Conservation (phyloP, 1,284 basidiomycete genomes). For the Pseudozyma pruni region DNA sequence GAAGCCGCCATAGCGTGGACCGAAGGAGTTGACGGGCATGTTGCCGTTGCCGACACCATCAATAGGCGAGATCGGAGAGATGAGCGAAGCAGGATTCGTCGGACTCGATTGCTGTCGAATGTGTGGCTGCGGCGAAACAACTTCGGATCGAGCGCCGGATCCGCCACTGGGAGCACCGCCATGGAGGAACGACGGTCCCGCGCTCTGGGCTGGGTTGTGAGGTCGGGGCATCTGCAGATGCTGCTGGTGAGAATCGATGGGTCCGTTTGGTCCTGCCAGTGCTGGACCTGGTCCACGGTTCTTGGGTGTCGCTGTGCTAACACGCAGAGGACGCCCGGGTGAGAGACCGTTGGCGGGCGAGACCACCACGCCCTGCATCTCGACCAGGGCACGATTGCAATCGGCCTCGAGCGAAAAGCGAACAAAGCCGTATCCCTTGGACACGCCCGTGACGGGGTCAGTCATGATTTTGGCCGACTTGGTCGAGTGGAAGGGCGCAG, state of each 20-base stretch:
- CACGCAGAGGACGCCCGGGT: slow-evolving; percentile 56
- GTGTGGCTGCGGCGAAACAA: slow-evolving; percentile 40
- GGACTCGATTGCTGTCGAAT: slow-evolving; percentile 28
- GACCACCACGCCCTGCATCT: slow-evolving; percentile 61
- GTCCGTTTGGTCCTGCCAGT: slow-evolving; percentile 9
- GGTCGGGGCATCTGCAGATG: slow-evolving; percentile 47
- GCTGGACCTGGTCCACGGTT: slow-evolving; percentile 35
- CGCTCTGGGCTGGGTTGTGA: slow-evolving; percentile 36
- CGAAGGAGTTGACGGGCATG: slow-evolving; percentile 23
- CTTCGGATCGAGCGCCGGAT: slow-evolving; percentile 18
- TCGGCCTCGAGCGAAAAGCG: slow-evolving; percentile 58
- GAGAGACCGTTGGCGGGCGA: slow-evolving; percentile 48
- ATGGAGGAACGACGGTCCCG: slow-evolving; percentile 33
- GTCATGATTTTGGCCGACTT: slow-evolving; percentile 62
- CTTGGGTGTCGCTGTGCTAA: slow-evolving; percentile 62
- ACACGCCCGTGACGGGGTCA: slow-evolving; percentile 51
- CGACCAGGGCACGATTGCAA: slow-evolving; percentile 61
- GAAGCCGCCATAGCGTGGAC: slow-evolving; percentile 31
- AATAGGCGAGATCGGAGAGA: slow-evolving; percentile 26
- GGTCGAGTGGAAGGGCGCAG: slow-evolving; percentile 59
- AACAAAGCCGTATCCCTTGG: slow-evolving; percentile 64
- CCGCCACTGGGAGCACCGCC: slow-evolving; percentile 12
- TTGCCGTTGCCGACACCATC: slow-evolving; percentile 13
- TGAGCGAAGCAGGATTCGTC: slow-evolving; percentile 13
- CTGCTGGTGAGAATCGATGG: slow-evolving; percentile 18